Percentiles rank a stretch among this genome's conserved stretches.
Evolutionary conservation across 2,329 filamentous ascomycete genomes (phyloP).

Genomic region (Atkinsonella hypoxylon): DNA sequence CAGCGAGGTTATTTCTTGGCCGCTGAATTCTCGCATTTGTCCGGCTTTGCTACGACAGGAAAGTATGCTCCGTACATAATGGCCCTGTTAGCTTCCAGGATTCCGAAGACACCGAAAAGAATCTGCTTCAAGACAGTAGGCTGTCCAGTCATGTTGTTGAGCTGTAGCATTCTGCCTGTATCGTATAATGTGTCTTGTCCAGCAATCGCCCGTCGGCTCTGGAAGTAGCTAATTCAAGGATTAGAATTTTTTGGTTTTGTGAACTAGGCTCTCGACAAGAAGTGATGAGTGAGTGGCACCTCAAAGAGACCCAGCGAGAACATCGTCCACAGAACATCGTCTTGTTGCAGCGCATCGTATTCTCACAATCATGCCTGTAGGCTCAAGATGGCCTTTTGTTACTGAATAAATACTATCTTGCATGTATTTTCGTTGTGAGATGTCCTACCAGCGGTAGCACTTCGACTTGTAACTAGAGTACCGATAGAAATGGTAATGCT

Average conservation of each 20-base stretch:
- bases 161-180: slow-evolving; percentile 13
- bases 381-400: slow-evolving; percentile 10
- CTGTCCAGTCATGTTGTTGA: neutral
- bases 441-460: neutral
- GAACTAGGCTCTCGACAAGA: no score
- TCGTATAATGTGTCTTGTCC: slow-evolving; percentile 17
- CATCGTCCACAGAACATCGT: slow-evolving; percentile 15
- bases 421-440: neutral
- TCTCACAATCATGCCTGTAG: slow-evolving; percentile 8
- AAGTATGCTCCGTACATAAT: slow-evolving; percentile 15
- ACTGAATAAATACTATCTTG: slow-evolving; percentile 9
- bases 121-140: neutral
- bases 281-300: slow-evolving; percentile 6
- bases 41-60: slow-evolving; percentile 9
- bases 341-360: neutral
- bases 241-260: no score
- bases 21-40: neutral
- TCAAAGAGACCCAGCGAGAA: slow-evolving; percentile 16
- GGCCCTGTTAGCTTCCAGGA: slow-evolving; percentile 14
- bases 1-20: neutral
- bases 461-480: slow-evolving; percentile 14
- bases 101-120: slow-evolving; percentile 12
- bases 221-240: slow-evolving; percentile 14
- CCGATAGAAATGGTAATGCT: slow-evolving; percentile 14
- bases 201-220: slow-evolving; percentile 13